Evolutionary conservation across 2,329 filamentous ascomycete genomes (phyloP).

Genomic region (Xylaria sp.): DNA sequence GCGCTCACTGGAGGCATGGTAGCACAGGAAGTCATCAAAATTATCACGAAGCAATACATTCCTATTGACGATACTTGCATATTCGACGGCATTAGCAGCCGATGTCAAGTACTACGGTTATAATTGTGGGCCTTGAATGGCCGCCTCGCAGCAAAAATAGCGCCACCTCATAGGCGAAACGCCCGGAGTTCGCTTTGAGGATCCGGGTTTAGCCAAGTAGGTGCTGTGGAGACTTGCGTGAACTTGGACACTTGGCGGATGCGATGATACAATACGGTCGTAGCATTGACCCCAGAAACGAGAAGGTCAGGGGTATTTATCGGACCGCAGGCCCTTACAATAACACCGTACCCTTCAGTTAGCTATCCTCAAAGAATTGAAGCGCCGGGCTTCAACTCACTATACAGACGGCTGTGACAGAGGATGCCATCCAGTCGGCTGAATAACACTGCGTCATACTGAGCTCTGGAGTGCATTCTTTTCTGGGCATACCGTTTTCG

Average conservation of each 20-base stretch:
- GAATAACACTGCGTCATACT: slow-evolving; percentile 40
- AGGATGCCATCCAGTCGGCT: slow-evolving; percentile 40
- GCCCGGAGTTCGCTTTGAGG: slow-evolving; percentile 46
- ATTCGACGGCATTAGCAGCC: slow-evolving; percentile 74
- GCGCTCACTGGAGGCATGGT: slow-evolving; percentile 90
- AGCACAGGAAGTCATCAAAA: slow-evolving; percentile 97
- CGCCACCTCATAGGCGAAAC: slow-evolving; percentile 43
- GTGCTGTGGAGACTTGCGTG: slow-evolving; percentile 45
- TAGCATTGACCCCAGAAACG: slow-evolving; percentile 42
- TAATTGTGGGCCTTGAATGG: slow-evolving; percentile 49
- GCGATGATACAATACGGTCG: slow-evolving; percentile 47
- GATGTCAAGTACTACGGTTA: slow-evolving; percentile 68
- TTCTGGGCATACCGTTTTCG: slow-evolving; percentile 9
- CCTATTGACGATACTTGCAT: slow-evolving; percentile 77
- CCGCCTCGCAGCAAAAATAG: slow-evolving; percentile 39
- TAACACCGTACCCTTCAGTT: slow-evolving; percentile 44
- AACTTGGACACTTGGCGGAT: slow-evolving; percentile 46
- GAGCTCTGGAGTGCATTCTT: slow-evolving; percentile 27
- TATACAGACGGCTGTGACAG: slow-evolving; percentile 36
- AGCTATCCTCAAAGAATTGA: slow-evolving; percentile 35
- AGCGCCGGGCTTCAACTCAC: slow-evolving; percentile 36
- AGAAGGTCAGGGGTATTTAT: slow-evolving; percentile 44
- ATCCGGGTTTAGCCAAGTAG: slow-evolving; percentile 50
- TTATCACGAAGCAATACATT: slow-evolving; percentile 78
- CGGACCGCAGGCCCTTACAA: slow-evolving; percentile 54